Evolutionary conservation across 2,329 filamentous ascomycete genomes (phyloP), one percentile per base, ranked within the genome.

Genomic region (Colletotrichum sp.): DNA sequence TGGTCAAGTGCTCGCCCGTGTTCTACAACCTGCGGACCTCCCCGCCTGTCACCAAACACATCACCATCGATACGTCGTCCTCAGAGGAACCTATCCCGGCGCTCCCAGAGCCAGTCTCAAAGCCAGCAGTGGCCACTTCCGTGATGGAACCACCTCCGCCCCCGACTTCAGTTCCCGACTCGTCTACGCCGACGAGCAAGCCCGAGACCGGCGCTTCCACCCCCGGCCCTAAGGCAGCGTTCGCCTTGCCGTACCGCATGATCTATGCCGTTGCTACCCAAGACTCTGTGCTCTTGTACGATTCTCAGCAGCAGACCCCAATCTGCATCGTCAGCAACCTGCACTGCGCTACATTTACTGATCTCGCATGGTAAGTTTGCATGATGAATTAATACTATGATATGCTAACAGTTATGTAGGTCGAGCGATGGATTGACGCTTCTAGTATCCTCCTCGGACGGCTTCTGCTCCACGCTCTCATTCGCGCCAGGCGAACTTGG

Each of bases 231-330:
- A 92, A 90, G 72, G 89, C 94, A 27, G 94, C 94, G 2, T 98
- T 99, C 84, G 91, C 93, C 4, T 87, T 99, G 60, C 94, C 96
- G 1, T 98, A 99, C 84, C 93, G 97, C 30, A 96, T 99, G 88
- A 91, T 99, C 0, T 99, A 98, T 85, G 97, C 96, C 5, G 96
- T 99, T 48, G 97, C 97, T 9, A 99, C 97, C 0, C 96, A 98
- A 82, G 97, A 99, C 85, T 95, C 97, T 0, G 95, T 99, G 6
- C 88, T 98, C 58, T 90, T 99, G 27, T 99, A 99, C 82, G 97
- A 99, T 84, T 99, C 97, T 0, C 97, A 99, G 82, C 97, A 99
- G 82, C 94, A 96, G 81, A 97, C 95, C 9, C 97, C 97, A 4
- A 88, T 99, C 43, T 98, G 96, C 82, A 91, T 98, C 52, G 96